A percentile compares a stretch with the other conserved stretches of the same genome.
Evolutionary conservation across 2,329 filamentous ascomycete species (phyloP).

Genomic region (Colletotrichum sp.): DNA sequence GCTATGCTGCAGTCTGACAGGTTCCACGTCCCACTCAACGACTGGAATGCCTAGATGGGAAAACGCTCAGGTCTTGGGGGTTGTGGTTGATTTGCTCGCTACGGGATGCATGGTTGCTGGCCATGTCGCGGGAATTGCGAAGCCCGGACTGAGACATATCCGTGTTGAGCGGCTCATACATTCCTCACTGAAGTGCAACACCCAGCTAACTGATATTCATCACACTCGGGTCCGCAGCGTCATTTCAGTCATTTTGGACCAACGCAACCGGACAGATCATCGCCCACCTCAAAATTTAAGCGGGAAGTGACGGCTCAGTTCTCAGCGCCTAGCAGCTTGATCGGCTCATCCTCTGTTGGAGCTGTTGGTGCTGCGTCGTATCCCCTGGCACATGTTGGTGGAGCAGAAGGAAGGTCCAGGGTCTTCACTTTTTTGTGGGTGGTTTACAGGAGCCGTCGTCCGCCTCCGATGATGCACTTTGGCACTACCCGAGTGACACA

Average conservation of each 20-base stretch:
- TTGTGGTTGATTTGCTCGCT: neutral
- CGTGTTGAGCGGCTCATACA: neutral
- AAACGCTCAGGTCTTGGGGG: neutral
- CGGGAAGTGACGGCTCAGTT: neutral
- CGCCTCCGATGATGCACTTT: neutral
- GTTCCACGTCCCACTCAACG: neutral
- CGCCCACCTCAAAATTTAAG: neutral
- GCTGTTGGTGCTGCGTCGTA: neutral
- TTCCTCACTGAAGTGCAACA: neutral
- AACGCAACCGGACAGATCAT: neutral
- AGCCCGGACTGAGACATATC: neutral
- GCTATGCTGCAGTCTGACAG: neutral
- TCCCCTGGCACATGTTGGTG: neutral
- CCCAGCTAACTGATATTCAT: neutral
- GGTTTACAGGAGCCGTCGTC: neutral
- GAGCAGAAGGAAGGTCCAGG: neutral
- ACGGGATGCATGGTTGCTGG: neutral
- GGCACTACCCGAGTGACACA: neutral
- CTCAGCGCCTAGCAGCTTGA: neutral
- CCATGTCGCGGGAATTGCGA: neutral
- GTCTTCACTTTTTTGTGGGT: neutral
- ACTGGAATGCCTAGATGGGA: neutral
- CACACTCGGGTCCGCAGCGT: neutral
- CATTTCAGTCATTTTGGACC: neutral
- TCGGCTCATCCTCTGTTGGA: neutral